These are phyloP conservation scores for Abrus pulchellus DNA, from an alignment of 306 rosid species.

Conservation along the genomic window DNA sequence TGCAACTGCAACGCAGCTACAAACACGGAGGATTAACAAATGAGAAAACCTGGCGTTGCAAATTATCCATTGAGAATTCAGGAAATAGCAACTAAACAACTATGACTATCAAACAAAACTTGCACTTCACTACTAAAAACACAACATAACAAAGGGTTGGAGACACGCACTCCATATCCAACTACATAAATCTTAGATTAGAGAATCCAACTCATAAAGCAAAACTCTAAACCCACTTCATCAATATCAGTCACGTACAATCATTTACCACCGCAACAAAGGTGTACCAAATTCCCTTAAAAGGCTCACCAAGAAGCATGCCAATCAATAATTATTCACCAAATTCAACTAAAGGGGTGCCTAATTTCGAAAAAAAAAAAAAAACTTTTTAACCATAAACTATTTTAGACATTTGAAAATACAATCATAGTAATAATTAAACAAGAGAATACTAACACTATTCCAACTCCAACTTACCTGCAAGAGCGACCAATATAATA, in stretches of 20 bases:
- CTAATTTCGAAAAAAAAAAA: background rate
- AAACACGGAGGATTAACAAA: constrained; percentile 26
- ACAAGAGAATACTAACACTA: too few relatives aligned
- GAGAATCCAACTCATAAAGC: constrained; percentile 11
- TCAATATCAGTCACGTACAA: background rate
- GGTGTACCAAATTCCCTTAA: background rate
- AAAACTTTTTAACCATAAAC: background rate
- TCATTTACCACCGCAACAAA: background rate
- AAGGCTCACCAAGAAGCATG: background rate
- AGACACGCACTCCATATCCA: background rate
- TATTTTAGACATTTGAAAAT: background rate
- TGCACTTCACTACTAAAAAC: background rate
- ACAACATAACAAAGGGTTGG: background rate
- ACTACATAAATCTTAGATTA: background rate
- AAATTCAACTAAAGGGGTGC: background rate
- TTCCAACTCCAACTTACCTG: constrained; percentile 57
- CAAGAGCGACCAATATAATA: constrained; percentile 67
- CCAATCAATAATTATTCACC: background rate
- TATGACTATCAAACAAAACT: constrained; percentile 1
- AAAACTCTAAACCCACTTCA: constrained; percentile 26
- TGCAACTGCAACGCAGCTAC: constrained; percentile 13
- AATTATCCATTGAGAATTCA: constrained; percentile 8
- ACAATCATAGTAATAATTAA: background rate
- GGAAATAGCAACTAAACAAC: background rate
- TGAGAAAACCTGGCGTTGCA: background rate